Base-by-base conservation (phyloP, 148 eudicot genomes). In the Arbutus unedo region DNA sequence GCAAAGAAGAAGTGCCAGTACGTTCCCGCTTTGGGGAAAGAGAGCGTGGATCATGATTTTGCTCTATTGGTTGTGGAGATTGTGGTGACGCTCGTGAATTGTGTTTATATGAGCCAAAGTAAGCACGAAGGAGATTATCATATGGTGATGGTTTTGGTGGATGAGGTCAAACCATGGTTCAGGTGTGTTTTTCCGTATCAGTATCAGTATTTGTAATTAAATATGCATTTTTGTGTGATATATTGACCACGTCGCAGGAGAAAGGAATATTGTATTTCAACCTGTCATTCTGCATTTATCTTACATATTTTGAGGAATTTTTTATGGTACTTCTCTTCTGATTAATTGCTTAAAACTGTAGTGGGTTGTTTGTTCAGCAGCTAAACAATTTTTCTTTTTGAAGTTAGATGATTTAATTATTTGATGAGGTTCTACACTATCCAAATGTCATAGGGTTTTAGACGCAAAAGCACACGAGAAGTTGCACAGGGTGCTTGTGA, bases 121-220 rank as follows among this genome's bases (percentile, higher is more conserved):
- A 92, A 87, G 84, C 87, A 85, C 18, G 95, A 31, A 4, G 86
- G 72, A 1, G 89, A 89, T 78, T 94, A 93, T 68, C 4, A 79
- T 71, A 83, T 82, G 47, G 45, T 96, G 43, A 62, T 92, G 60
- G 53, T 21, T 50, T 83, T 94, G 93, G 87, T 89, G 18, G 41
- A 84, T 2, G 98, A 92, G 84, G 87, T 88, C 53, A 77, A 74
- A 0, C 92, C 95, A 7, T 96, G 97, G 98, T 88, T 94, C 85
- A 91, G 94, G 98, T 45, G 83, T 67, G 14, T 7, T 60, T 50
- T 31, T 14, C 55, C 51, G 9, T 49, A 31, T 73, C 3, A 5
- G 6, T 4, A 8, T 21, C 18, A 5, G 16, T 41, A 8, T 25
- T 64, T 64, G 41, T 9, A n/a, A 16, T 25, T 25, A 50, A n/a